Base-by-base conservation (phyloP, 306 rosid species). In the Cucumis melo region DNA sequence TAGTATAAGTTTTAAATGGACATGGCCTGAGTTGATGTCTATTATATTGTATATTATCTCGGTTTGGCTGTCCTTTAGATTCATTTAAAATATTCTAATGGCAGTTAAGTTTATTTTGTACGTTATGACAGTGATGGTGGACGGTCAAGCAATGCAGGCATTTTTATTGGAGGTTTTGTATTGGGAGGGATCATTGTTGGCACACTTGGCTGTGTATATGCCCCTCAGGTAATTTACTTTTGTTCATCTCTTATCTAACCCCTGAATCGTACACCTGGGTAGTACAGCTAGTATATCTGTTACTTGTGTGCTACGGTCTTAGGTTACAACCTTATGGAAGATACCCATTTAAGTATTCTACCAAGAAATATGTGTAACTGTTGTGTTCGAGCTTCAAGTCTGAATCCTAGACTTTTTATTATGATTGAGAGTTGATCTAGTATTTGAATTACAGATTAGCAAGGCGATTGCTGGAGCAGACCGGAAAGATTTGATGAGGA, bases 101-200 rank as follows among this genome's bases (percentile, higher is more conserved):
- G 66, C 73, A 5, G 20, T 51, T 16, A 16, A 63, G 73, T 73
- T 71, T 16, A 74, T 32, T 82, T 48, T 62, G 74, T 81, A 75
- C 81, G 58, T 66, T 78, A 75, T 77, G 78, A 53, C 86, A 91
- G 97, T 73, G 89, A 90, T 73, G 88, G 79, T 1, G 96, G 93
- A 81, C 85, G 89, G 83, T 84, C 91, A 74, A 83, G 79, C 90
- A 75, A 89, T 85, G 91, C 95, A 74, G 76, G 96, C 86, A 74
- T 92, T 84, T 94, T 94, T 80, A 84, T 92, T 48, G 94, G 97
- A 68, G 99, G 99, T 78, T 94, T 94, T 82, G 81, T 94, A 79
- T 81, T 94, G 89, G 99, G 97, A 80, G 99, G 97, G 83, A 85
- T 94, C 77, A 82, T 90, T 60, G 95, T 90, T 81, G 99, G 99